A percentile compares a stretch with the other conserved stretches of the same genome.
Conservation (phyloP, 306 rosid genomes). For the Cicer chorassanicum region DNA sequence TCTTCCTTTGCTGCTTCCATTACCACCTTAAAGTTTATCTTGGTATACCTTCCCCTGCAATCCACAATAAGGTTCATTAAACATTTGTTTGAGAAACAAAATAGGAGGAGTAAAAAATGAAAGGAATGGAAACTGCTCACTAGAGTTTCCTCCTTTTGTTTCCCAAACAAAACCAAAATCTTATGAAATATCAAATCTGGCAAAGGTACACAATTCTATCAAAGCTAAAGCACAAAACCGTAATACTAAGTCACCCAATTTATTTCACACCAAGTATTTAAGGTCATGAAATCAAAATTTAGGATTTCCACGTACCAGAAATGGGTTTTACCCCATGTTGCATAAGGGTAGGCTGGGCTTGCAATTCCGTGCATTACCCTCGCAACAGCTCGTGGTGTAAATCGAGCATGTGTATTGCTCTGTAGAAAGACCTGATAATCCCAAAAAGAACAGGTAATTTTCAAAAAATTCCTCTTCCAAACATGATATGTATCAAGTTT, state of each 20-base stretch:
- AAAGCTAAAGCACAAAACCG: conserved; percentile 3
- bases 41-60: conserved; percentile 91
- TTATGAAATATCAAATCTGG: conserved; percentile 27
- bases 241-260: conserved; percentile 1
- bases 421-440: conserved; percentile 77
- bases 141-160: conserved; percentile 17
- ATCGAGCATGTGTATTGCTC: conserved; percentile 79
- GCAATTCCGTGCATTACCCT: conserved; percentile 95
- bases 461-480: conserved; percentile 15
- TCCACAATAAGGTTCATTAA: conserved; percentile 43
- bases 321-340: conserved; percentile 85
- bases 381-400: conserved; percentile 93
- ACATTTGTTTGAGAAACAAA: conserved; percentile 11
- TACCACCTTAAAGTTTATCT: conserved; percentile 62
- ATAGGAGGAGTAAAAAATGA: neutral
- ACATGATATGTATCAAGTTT: conserved; percentile 29
- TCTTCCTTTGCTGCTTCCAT: conserved; percentile 89
- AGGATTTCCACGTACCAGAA: conserved; percentile 66
- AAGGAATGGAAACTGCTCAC: conserved; percentile 29
- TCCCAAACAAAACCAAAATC: conserved; percentile 29
- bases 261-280: conserved; percentile 12
- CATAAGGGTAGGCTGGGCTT: conserved; percentile 90
- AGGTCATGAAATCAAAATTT: neutral
- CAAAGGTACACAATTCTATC: conserved; percentile 20
- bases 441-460: conserved; percentile 42